Evolutionary conservation across 2,329 filamentous ascomycete species (phyloP), one percentile per base, ranked within the genome.

Genomic region (Emericellopsis atlantica): DNA sequence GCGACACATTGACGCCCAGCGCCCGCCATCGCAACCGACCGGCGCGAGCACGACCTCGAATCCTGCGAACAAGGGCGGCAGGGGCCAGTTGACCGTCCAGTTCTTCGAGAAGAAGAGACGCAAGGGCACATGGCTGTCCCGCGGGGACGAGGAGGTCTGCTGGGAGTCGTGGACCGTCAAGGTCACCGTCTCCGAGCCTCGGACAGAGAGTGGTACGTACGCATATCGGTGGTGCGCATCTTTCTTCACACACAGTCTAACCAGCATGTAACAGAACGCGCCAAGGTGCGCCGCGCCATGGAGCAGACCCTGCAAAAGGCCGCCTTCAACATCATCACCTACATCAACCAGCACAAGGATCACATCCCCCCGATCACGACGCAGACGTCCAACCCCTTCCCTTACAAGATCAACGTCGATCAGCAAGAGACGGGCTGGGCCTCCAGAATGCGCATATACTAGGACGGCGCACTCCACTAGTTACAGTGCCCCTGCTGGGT

Each of bases 291-390:
- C 52, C 80, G 81, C 54, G 85, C 88, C 39, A 95, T 95, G 83
- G 86, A 90, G 54, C 84, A 86, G 46, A 92, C 86, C 35, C 76
- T 98, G 41, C 78, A 88, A 48, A 84, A 87, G 46, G 85, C 88
- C 6, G 84, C 84, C 44, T 77, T 94, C 69, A 94, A 95, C 63
- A 90, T 95, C 52, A 77, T 95, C 50, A 81, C 79, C 46, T 83
- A 85, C 41, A 88, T 86, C 52, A 94, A 94, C 62, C 69, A 76
- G 40, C 84, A 95, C 61, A 94, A 93, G 59, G 86, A 93, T 54
- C 92, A 96, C 60, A 96, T 98, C 49, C 92, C 92, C 1, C 92
- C 90, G 39, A 96, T 96, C 52, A 95, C 88, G 48, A 94, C 88
- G 8, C 92, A 88, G 18, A 88, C 81, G 55, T 86, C 84, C 37